phyloP scores from a whole-genome alignment of 1,139 yeast species.

The Geotrichum klebahnii region DNA sequence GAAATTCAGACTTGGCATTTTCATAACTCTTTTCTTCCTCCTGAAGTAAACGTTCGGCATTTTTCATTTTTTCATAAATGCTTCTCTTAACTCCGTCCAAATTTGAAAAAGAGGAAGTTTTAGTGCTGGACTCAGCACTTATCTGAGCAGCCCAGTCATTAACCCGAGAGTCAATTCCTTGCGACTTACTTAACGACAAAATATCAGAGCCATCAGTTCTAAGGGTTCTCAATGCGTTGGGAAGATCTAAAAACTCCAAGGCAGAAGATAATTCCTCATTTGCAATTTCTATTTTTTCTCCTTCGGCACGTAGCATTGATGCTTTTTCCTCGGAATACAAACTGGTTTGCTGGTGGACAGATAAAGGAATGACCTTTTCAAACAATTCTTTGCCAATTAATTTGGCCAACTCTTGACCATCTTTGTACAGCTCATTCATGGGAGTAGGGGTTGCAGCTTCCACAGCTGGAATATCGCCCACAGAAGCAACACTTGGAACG shows the following conservation, averaged over 20 bases:
- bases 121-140: slow-evolving; percentile 19
- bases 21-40: slow-evolving; percentile 41
- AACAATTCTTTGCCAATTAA: slow-evolving; percentile 55
- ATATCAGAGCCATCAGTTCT: slow-evolving; percentile 19
- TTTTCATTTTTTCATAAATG: slow-evolving; percentile 35
- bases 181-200: slow-evolving; percentile 17
- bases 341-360: slow-evolving; percentile 82
- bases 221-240: slow-evolving; percentile 58
- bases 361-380: slow-evolving; percentile 76
- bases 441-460: slow-evolving; percentile 70
- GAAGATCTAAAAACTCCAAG: slow-evolving; percentile 73
- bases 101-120: slow-evolving; percentile 15
- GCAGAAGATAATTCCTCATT: slow-evolving; percentile 75
- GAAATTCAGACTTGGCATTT: slow-evolving; percentile 36
- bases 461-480: slow-evolving; percentile 61
- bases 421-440: slow-evolving; percentile 50
- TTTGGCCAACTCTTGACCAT: slow-evolving; percentile 48
- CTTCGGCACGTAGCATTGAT: slow-evolving; percentile 63
- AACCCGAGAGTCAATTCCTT: slow-evolving; percentile 31
- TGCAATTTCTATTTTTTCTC: slow-evolving; percentile 72
- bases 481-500: slow-evolving; percentile 56
- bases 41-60: slow-evolving; percentile 42
- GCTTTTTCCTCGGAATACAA: slow-evolving; percentile 88
- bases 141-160: slow-evolving; percentile 39
- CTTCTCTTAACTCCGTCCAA: slow-evolving; percentile 26